These are phyloP conservation scores for Evernia prunastri DNA, from an alignment of 495 filamentous ascomycete species.

Conservation along the genomic window DNA sequence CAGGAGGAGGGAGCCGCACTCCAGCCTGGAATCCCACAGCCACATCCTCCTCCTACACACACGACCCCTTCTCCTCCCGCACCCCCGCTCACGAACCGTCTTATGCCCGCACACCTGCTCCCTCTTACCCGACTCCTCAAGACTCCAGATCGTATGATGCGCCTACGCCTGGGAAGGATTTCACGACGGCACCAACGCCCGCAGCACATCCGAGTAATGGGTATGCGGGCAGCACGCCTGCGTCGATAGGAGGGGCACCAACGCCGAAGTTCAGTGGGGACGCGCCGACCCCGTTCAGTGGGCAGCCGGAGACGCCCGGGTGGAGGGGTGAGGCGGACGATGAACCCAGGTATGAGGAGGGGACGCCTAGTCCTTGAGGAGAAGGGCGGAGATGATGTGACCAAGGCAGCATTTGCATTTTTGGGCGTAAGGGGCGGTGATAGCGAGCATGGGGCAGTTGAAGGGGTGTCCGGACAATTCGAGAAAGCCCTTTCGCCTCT, in stretches of 20 bases:
- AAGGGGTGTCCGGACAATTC: neutral
- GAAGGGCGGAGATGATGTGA: neutral
- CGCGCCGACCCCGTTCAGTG: slow-evolving; percentile 73
- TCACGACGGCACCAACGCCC: slow-evolving; percentile 49
- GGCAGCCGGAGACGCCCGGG: slow-evolving; percentile 58
- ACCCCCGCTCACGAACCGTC: slow-evolving; percentile 51
- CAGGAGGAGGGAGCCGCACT: slow-evolving; percentile 36
- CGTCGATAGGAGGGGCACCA: slow-evolving; percentile 66
- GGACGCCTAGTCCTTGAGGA: slow-evolving; percentile 40
- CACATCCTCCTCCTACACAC: slow-evolving; percentile 30
- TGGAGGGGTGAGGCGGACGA: slow-evolving; percentile 47
- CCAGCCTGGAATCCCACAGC: slow-evolving; percentile 45
- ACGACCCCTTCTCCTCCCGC: slow-evolving; percentile 36
- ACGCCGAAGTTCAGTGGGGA: slow-evolving; percentile 60
- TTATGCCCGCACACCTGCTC: slow-evolving; percentile 42
- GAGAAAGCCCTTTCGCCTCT: neutral
- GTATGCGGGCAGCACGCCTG: slow-evolving; percentile 52
- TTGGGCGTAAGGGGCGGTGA: neutral
- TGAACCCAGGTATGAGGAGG: slow-evolving; percentile 51
- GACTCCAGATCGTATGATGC: slow-evolving; percentile 51
- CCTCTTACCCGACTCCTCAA: slow-evolving; percentile 63
- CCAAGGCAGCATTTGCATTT: neutral
- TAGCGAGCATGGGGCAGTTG: neutral
- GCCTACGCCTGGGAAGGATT: slow-evolving; percentile 65
- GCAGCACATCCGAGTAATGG: slow-evolving; percentile 16